Conservation (phyloP, 306 rosid genomes). For the Cucumis melo region DNA sequence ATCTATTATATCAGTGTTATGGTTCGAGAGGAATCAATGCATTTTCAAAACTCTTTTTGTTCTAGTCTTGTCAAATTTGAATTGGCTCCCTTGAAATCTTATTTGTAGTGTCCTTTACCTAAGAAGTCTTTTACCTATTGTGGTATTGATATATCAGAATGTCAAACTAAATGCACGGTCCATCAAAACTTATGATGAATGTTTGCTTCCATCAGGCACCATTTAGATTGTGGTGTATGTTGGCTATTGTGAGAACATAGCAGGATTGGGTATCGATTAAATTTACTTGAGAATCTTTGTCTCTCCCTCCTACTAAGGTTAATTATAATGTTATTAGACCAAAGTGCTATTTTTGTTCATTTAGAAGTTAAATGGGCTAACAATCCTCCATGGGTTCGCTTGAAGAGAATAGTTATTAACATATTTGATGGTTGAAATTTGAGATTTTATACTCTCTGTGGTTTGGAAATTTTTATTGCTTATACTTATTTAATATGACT, state of each 20-base stretch:
- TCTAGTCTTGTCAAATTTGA: too few relatives aligned
- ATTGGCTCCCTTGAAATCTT: too few relatives aligned
- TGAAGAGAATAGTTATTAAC: neutral
- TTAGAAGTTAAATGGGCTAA: neutral
- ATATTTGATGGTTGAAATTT: neutral
- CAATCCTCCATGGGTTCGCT: neutral
- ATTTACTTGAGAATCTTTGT: neutral
- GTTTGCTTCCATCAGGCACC: too few relatives aligned
- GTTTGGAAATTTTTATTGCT: neutral
- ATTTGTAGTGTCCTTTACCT: too few relatives aligned
- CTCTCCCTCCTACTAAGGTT: neutral
- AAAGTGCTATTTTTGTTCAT: neutral
- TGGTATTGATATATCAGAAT: too few relatives aligned
- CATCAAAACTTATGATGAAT: too few relatives aligned
- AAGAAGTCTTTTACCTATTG: too few relatives aligned
- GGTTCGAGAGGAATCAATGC: too few relatives aligned
- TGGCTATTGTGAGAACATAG: neutral
- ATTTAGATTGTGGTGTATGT: too few relatives aligned
- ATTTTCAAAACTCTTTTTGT: too few relatives aligned
- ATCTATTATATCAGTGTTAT: too few relatives aligned
- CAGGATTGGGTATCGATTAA: neutral
- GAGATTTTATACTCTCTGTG: neutral
- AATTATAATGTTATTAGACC: neutral
- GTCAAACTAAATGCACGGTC: too few relatives aligned
- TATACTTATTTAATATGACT: neutral